Base-by-base conservation (phyloP, 164 flowering plant genomes). In the Chimonanthus salicifolius region DNA sequence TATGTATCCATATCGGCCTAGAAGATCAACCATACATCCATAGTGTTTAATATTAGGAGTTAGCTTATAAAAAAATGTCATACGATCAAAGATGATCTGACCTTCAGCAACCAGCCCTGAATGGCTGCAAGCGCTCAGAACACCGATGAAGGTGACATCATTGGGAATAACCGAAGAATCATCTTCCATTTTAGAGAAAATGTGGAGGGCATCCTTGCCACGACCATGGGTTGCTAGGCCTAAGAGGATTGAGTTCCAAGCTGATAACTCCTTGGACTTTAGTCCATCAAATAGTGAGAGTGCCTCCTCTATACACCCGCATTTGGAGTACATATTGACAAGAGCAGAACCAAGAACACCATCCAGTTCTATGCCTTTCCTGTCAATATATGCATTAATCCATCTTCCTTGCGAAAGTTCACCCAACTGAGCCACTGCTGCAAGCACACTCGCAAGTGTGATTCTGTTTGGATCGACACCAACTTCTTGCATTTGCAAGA, bases 41-140 rank as follows among this genome's bases (percentile, higher is more conserved):
- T 83, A 83, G 74, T 87, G 87, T 60, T 85, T 85, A 77, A 85
- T 78, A 43, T 76, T 76, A 16, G 90, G 87, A 77, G 80, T 78
- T 46, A 87, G 79, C 45, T 75, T 74, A 71, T 84, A 77, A 44
- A 82, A 84, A 69, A 67, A 58, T 58, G 74, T 74, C 86, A 84
- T 82, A 78, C 77, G 75, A 63, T 84, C 58, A 58, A 87, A 84
- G 74, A 78, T 69, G 9, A 73, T 20, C 20, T 81, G 75, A 44
- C 86, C 88, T 73, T 74, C 67, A 48, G 84, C 79, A 20, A 83
- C 81, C 67, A 80, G 63, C 21, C 88, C 90, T 45, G 87, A 78
- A 74, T 87, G 86, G n/a, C 80, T 76, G 71, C 87, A 86, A 6
- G 86, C 87, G 48, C 83, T 83, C 77, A 85, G 65, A 47, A 83